Percentiles rank a stretch among this genome's conserved stretches.
These are phyloP conservation scores for Candida nemodendra DNA, from an alignment of 805 yeast species.

Conservation along the genomic window DNA sequence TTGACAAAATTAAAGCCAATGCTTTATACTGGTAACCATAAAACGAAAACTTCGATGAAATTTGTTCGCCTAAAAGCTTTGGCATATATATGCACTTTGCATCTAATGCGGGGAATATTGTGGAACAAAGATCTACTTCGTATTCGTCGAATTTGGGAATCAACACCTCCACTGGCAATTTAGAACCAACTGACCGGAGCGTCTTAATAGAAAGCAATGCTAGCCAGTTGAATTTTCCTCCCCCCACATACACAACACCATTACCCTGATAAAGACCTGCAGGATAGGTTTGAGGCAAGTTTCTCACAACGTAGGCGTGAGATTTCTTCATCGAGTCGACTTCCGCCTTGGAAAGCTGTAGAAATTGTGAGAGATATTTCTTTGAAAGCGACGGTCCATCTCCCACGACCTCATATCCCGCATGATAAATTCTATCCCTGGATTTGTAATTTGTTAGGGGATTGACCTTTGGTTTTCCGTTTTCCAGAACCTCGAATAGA, in stretches of 20 bases:
- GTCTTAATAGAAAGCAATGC: constrained; percentile 61
- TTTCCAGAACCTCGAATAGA: constrained; percentile 37
- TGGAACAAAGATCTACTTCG: constrained; percentile 64
- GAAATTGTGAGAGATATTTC: constrained; percentile 48
- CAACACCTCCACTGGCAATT: constrained; percentile 75
- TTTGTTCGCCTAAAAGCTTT: constrained; percentile 53
- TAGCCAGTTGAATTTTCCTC: constrained; percentile 72
- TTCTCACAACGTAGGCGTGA: constrained; percentile 44
- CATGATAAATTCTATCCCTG: constrained; percentile 50
- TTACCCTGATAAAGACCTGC: constrained; percentile 47
- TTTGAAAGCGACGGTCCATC: constrained; percentile 47
- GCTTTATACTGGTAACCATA: constrained; percentile 66
- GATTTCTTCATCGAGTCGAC: constrained; percentile 43
- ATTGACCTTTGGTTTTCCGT: constrained; percentile 45
- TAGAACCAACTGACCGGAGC: constrained; percentile 60
- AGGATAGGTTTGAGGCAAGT: constrained; percentile 48
- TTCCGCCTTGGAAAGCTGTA: constrained; percentile 45
- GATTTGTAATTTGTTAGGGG: constrained; percentile 44
- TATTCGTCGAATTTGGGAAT: constrained; percentile 71
- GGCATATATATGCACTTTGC: constrained; percentile 66
- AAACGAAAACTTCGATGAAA: constrained; percentile 43
- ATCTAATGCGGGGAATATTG: constrained; percentile 54
- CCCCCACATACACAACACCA: constrained; percentile 74
- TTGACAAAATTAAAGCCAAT: constrained; percentile 63
- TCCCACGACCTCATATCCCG: constrained; percentile 44